A percentile compares a stretch with the other conserved stretches of the same genome.
Conservation (phyloP, 2,329 filamentous ascomycete genomes). For the Cladosporium colombiae region DNA sequence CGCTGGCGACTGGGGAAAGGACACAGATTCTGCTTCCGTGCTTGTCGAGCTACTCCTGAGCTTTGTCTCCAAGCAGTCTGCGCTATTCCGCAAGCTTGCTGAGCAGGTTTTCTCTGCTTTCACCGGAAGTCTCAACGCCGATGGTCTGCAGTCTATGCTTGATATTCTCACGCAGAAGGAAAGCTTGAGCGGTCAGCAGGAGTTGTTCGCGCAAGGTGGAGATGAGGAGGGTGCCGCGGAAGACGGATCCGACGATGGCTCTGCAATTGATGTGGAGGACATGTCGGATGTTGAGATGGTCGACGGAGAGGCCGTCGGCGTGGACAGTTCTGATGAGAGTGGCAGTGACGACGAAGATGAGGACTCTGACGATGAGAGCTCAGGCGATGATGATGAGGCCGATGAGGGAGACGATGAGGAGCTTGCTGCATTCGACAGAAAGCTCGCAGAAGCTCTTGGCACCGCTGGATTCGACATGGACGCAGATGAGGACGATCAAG, state of each 20-base stretch:
- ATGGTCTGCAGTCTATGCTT: constrained; percentile 67
- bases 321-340: constrained; percentile 29
- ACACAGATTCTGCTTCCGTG: constrained; percentile 58
- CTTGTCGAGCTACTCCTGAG: constrained; percentile 88
- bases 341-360: constrained; percentile 33
- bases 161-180: constrained; percentile 78
- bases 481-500: constrained; percentile 56
- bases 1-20: constrained; percentile 61
- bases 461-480: constrained; percentile 64
- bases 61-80: constrained; percentile 82
- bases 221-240: constrained; percentile 20
- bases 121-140: constrained; percentile 69
- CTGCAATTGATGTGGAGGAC: constrained; percentile 39
- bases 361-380: constrained; percentile 38
- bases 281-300: constrained; percentile 39
- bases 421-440: constrained; percentile 67
- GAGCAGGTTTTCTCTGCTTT: constrained; percentile 87
- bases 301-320: constrained; percentile 29
- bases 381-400: constrained; percentile 47
- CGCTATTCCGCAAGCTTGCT: constrained; percentile 80
- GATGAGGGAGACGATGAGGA: constrained; percentile 52
- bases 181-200: constrained; percentile 77
- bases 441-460: constrained; percentile 75
- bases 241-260: constrained; percentile 40
- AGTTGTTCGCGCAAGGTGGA: constrained; percentile 69